These are phyloP conservation scores for Notholithocarpus densiflorus DNA, from an alignment of 306 rosid species.

Conservation along the genomic window DNA sequence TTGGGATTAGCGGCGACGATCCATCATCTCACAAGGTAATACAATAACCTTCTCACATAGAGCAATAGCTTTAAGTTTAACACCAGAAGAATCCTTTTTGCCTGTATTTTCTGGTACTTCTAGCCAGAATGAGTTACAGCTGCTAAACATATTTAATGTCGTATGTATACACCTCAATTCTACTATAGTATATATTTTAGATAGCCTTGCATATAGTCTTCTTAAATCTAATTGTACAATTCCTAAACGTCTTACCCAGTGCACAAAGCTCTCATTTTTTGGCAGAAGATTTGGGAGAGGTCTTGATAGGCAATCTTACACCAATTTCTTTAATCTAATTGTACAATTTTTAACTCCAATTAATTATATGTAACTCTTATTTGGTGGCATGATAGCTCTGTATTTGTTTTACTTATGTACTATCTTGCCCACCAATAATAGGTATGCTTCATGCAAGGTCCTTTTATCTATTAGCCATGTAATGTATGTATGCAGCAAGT, in stretches of 20 bases:
- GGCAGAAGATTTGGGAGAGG: too few relatives aligned
- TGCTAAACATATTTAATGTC: background rate
- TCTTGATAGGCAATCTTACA: too few relatives aligned
- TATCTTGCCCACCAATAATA: background rate
- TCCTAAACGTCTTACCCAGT: too few relatives aligned
- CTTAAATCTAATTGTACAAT: background rate
- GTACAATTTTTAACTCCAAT: background rate
- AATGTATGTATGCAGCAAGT: too few relatives aligned
- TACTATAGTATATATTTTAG: background rate
- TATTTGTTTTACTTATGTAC: background rate
- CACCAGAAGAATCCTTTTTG: too few relatives aligned
- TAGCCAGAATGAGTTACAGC: background rate
- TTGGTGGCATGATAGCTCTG: background rate
- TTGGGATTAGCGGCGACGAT: slow-evolving; percentile 90
- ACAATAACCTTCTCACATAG: background rate
- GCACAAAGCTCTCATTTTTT: too few relatives aligned
- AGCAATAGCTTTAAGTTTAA: background rate
- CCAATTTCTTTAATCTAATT: background rate
- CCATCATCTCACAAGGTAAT: slow-evolving; percentile 90
- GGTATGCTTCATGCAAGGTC: background rate
- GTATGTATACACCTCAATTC: background rate
- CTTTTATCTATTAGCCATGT: background rate
- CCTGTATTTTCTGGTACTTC: too few relatives aligned
- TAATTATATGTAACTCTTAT: background rate
- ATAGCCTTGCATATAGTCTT: background rate